Evolutionary conservation across 352 stramenopile genomes (phyloP).

Genomic region (Phytophthora hibernalis): DNA sequence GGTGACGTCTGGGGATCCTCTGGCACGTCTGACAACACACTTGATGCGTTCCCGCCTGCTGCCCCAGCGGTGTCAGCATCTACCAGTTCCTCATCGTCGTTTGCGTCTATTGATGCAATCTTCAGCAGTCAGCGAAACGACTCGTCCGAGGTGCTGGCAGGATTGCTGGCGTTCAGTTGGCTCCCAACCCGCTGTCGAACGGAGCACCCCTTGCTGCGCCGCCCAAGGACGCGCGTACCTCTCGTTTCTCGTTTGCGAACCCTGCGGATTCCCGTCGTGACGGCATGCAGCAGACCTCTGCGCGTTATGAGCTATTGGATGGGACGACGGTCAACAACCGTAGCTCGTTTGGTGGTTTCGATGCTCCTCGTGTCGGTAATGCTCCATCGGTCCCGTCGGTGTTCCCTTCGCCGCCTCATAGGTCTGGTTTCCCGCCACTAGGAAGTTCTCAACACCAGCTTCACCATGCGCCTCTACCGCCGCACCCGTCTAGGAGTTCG

Average conservation of each 20-base stretch:
- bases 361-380: slow-evolving; percentile 20
- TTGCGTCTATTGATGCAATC: slow-evolving; percentile 86
- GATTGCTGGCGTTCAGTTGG: slow-evolving; percentile 70
- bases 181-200: slow-evolving; percentile 51
- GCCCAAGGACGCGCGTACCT: slow-evolving; percentile 58
- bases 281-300: slow-evolving; percentile 14
- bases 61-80: slow-evolving; percentile 16
- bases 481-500: slow-evolving; percentile 32
- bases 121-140: slow-evolving; percentile 82
- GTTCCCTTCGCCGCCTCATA: slow-evolving; percentile 41
- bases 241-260: slow-evolving; percentile 86
- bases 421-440: slow-evolving; percentile 51
- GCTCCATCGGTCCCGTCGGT: slow-evolving; percentile 26
- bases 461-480: slow-evolving; percentile 33
- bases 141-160: slow-evolving; percentile 74
- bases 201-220: slow-evolving; percentile 34
- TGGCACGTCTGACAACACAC: slow-evolving; percentile 16
- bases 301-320: slow-evolving; percentile 42
- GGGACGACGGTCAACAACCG: slow-evolving; percentile 38
- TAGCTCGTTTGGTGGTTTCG: slow-evolving; percentile 38
- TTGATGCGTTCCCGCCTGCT: slow-evolving; percentile 26
- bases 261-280: slow-evolving; percentile 34
- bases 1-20: slow-evolving; percentile 39
- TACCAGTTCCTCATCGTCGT: slow-evolving; percentile 57
- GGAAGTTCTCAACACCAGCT: slow-evolving; percentile 40